Evolutionary conservation across 352 stramenopile genomes (phyloP), one percentile per base, ranked within the genome.

Genomic region (Phytophthora pini): DNA sequence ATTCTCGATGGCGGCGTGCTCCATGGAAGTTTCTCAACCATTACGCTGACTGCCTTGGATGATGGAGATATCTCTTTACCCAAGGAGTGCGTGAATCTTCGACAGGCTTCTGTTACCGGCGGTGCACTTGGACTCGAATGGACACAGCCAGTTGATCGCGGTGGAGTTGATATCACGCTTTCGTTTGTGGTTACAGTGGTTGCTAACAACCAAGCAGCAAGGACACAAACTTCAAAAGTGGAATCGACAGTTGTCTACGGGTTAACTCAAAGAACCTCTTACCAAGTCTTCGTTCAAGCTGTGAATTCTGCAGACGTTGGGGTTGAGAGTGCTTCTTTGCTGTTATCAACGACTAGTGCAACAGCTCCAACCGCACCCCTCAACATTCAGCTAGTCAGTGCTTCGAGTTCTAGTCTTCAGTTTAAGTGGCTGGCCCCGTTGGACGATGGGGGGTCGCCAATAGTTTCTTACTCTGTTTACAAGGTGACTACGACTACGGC

Each of bases 401-500:
- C 61, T 2, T 79, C 76, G 13, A 86, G 74, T 43, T 79, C 77
- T 26, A 83, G 39, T 5, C 45, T 86, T 6, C 32, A 80, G 0
- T n/a, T 90, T 9, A 68, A 68, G 0, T 90, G 83, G 83, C 45
- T 63, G n/a, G 17, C 68, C 6, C 81, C 83, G 0, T 50, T 81
- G 8, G 83, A 92, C 45, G 54, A 61, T 17, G 83, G 83, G 5
- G 83, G 83, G 7, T 78, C 79, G 7, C 27, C 22, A 0, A 70
- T 92, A 2, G 47, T 88, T 10, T 64, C 49, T 5, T 90, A 90
- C 60, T 82, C 73, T 4, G 44, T 90, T 5, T 89, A 80, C 54
- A 76, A 74, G 4, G 59, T 80, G 0, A 22, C 32, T 1, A 45
- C 17, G 12, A 55, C 54, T 0, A 38, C 17, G 0, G 36, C 47